phyloP scores from a whole-genome alignment of 2,329 filamentous ascomycete species.

The Onygenales sp. region DNA sequence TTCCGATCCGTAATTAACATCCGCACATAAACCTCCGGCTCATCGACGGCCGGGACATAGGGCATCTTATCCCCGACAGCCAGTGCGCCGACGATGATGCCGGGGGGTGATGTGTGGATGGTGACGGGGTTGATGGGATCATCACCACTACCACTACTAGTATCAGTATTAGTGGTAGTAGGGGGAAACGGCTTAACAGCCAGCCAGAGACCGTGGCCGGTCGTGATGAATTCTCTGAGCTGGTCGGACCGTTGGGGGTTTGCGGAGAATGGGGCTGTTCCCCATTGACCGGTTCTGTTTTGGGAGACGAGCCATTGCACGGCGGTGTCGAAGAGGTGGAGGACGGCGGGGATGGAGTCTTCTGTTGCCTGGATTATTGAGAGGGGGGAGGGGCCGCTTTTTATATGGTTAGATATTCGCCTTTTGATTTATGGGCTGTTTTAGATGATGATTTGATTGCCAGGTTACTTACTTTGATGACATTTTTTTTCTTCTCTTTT shows the following conservation, averaged over 20 bases:
- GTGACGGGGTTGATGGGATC: background rate
- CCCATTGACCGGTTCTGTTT: slow-evolving; percentile 9
- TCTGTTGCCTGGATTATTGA: too few species aligned
- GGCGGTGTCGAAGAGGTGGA: slow-evolving; percentile 9
- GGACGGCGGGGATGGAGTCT: slow-evolving; percentile 3
- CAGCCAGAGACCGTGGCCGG: slow-evolving; percentile 10
- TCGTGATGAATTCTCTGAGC: slow-evolving; percentile 10
- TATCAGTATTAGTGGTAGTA: background rate
- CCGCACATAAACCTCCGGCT: slow-evolving; percentile 11
- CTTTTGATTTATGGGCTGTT: too few species aligned
- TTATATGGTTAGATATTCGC: too few species aligned
- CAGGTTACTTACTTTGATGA: too few species aligned
- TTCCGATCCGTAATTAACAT: slow-evolving; percentile 9
- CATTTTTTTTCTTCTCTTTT: too few species aligned
- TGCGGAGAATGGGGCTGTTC: slow-evolving; percentile 8
- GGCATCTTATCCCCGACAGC: slow-evolving; percentile 10
- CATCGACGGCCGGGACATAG: slow-evolving; percentile 9
- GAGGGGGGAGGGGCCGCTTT: too few species aligned
- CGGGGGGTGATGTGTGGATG: background rate
- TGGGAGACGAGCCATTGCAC: slow-evolving; percentile 10
- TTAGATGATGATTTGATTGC: too few species aligned
- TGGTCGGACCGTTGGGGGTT: slow-evolving; percentile 9
- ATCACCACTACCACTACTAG: too few species aligned
- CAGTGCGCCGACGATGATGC: slow-evolving; percentile 8
- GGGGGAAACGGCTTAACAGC: slow-evolving; percentile 6